Evolutionary conservation across 139 green algal genomes (phyloP), one percentile per base, ranked within the genome.

Genomic region (Edaphochlamys debaryana): DNA sequence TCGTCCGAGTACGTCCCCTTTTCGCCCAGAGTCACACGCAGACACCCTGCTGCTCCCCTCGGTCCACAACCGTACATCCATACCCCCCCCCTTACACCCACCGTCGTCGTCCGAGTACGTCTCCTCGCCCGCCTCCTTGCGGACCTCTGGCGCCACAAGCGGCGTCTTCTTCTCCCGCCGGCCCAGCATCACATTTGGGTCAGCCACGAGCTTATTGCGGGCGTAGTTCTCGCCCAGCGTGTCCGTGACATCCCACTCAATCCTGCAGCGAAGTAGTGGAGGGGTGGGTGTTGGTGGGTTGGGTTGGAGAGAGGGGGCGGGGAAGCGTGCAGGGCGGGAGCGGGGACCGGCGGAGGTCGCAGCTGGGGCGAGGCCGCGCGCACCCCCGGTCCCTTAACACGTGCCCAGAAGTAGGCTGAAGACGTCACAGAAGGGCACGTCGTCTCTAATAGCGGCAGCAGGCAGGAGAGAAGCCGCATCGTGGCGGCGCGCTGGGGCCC

Each of bases 71-170:
- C 45, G 11, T 22, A 54, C 9, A 9, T 13, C 45, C 45, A 54
- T 54, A 54, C 45, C 45, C 45, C 45, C 45, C 45, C 19, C n/a
- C 9, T 22, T 3, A 13, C 22, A 6, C 86, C 71, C 71, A 93
- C 89, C 89, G 68, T 93, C 89, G 79, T 93, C 89, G 54, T 93
- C 89, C 17, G 79, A 88, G 50, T 69, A 91, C 0, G 82, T 90
- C 29, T 86, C 85, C 29, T 88, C 85, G 20, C 83, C 89, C 25
- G 48, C 67, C 56, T 52, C 78, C 67, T 86, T 77, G 22, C 83
- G 79, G 42, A 79, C 68, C 62, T 91, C 87, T 32, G 80, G 76
- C 22, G 42, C 77, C 41, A 89, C 88, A 22, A 91, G 70, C 32
- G 85, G 69, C 36, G 52, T 40, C 40, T 67, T 32, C 38, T 70